Base-by-base conservation (phyloP, 2,329 filamentous ascomycete species). In the Aspergillus bombycis region DNA sequence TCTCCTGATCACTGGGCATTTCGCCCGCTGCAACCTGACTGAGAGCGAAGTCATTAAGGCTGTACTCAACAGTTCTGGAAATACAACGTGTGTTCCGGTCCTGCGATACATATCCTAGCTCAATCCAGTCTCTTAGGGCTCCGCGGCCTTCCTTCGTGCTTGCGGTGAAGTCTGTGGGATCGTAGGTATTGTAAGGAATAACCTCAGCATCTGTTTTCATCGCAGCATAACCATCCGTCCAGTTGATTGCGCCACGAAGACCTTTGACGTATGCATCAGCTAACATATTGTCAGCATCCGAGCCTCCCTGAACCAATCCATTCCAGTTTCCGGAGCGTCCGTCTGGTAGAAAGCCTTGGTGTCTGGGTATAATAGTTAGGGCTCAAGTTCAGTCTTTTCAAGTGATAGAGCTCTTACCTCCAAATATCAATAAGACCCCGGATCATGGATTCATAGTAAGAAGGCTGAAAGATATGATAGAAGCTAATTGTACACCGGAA, bases 191-290 rank as follows among this genome's bases (percentile, higher is more conserved):
- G 2, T 82, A 79, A 0, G 90, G 88, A 1, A 83, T 81, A 11
- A 85, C 82, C 75, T 92, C 88, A 7, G 89, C 90, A 68, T 92
- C 85, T 23, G 85, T 89, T 14, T 85, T 78, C 88, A 91, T 89
- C 23, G 89, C 86, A 1, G 82, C 78, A 65, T 87, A 89, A 2
- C 83, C 88, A 52, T 86, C 84, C 0, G 81, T 79, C 90, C 90
- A 92, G 75, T 92, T 82, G 55, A 92, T 80, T 1, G 78, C 79
- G 2, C 86, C 88, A 9, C 83, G 80, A 3, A 91, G 83, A 0
- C 88, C 88, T 74, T 92, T 92, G 34, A 91, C 83, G 64, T 87
- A 92, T 0, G 89, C 90, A 70, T 93, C 90, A 2, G 89, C 89
- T 10, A 92, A 83, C 4, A 92, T 85, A 59, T 90, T 91, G 72